Evolutionary conservation across 176 grass and related monocot species (phyloP).

Genomic region (Eragrostis curvula): DNA sequence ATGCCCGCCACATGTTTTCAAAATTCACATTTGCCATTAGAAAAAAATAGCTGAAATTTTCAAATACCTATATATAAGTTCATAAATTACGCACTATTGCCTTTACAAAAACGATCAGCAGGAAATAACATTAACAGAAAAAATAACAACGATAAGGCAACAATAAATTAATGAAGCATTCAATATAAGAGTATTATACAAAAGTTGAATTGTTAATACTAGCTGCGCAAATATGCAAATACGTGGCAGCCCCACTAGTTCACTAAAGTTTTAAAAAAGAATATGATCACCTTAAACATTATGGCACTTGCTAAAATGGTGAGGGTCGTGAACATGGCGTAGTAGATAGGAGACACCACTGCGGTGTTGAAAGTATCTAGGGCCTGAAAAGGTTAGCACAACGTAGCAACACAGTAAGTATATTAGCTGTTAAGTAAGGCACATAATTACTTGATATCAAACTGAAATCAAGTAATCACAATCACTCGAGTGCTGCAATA

Average conservation of each 20-base stretch:
- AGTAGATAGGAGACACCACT: constrained; percentile 95
- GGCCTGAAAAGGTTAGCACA: constrained; percentile 60
- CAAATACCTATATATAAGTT: no score
- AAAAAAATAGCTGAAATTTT: no score
- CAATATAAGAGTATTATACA: no score
- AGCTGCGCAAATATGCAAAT: no score
- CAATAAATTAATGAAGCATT: no score
- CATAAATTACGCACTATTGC: no score
- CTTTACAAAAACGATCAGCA: no score
- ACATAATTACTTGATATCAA: not conserved
- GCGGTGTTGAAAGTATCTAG: constrained; percentile 98
- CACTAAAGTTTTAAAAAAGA: not conserved
- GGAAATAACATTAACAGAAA: no score
- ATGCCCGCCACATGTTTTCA: no score
- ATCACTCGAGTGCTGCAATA: not conserved
- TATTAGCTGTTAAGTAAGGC: not conserved
- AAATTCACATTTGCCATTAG: no score
- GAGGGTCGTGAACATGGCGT: constrained; percentile 97
- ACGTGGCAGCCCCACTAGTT: not conserved
- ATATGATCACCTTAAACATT: constrained; percentile 88
- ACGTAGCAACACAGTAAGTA: not conserved
- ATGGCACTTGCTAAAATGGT: constrained; percentile 98
- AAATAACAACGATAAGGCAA: no score
- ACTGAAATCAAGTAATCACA: not conserved
- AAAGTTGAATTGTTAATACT: no score